Base-by-base conservation (phyloP, 1,284 basidiomycete genomes). In the Volvariella volvacea region DNA sequence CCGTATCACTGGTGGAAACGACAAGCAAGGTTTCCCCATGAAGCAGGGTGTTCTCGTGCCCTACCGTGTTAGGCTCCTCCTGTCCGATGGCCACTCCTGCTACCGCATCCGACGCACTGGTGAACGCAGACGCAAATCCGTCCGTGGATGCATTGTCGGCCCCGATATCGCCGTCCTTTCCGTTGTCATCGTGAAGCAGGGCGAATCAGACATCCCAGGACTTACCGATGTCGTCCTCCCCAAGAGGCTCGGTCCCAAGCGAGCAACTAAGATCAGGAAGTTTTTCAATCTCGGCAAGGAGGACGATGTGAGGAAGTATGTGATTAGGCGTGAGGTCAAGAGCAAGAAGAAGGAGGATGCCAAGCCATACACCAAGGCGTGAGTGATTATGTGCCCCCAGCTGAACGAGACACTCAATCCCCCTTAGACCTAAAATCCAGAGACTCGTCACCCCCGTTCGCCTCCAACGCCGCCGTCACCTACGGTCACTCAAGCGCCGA, bases 211-310 rank as follows among this genome's bases (percentile, higher is more conserved):
- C 42, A 85, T 98, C 65, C 83, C 92, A 43, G 95, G 92, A 41
- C 75, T 99, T 50, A 98, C 95, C 55, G 93, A 98, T 67, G 82
- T 69, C 55, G 83, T 95, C 57, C 81, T 97, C 50, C 93, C 94
- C 67, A 97, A 98, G 78, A 79, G 93, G 53, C 83, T 97, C 55
- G 94, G 94, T 55, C 92, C 92, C 60, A 95, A 95, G 86, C 74
- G 92, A 55, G 91, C 91, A 50, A 92, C 90, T 52, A 93, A 93
- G 80, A 98, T 98, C 73, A 80, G 94, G 67, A 82, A 74, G 65
- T 97, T 98, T 83, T 99, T 98, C 83, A 97, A 96, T 80, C 75
- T 98, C 65, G 78, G 80, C 72, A 98, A 98, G 83, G 89, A 95
- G 63, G 95, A 98, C 63, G 95, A 98, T 71, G 94, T 98, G 50